Conservation (phyloP, 1,139 yeast genomes). For the Eremothecium coryli region DNA sequence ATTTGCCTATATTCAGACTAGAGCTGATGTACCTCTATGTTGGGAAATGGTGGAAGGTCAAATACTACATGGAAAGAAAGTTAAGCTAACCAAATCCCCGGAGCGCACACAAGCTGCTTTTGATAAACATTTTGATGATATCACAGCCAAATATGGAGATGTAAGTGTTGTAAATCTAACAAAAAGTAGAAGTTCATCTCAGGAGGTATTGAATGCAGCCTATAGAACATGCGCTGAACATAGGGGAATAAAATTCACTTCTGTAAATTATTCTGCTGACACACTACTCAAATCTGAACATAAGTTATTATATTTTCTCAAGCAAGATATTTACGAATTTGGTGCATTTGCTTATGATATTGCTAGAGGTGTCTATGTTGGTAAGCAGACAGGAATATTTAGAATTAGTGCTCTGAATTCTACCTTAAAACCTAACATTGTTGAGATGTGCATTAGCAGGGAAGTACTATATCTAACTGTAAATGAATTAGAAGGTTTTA, state of each 20-base stretch:
- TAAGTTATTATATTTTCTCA: conserved; percentile 33
- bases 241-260: conserved; percentile 28
- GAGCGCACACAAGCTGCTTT: conserved; percentile 61
- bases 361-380: conserved; percentile 40
- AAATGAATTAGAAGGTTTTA: conserved; percentile 38
- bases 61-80: conserved; percentile 41
- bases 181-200: conserved; percentile 32
- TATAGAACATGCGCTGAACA: conserved; percentile 30
- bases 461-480: conserved; percentile 54
- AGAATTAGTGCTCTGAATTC: conserved; percentile 59
- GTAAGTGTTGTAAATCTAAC: conserved; percentile 51
- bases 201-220: conserved; percentile 34
- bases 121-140: conserved; percentile 49
- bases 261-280: conserved; percentile 30
- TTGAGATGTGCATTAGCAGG: conserved; percentile 51
- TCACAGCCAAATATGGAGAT: conserved; percentile 53
- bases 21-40: conserved; percentile 65
- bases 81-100: conserved; percentile 48
- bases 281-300: conserved; percentile 34
- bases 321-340: conserved; percentile 44
- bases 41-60: conserved; percentile 48
- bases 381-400: conserved; percentile 62
- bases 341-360: conserved; percentile 59
- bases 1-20: conserved; percentile 48
- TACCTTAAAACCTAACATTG: conserved; percentile 51